Evolutionary conservation across 176 grass and related monocot species (phyloP).

Genomic region (Canna indica): DNA sequence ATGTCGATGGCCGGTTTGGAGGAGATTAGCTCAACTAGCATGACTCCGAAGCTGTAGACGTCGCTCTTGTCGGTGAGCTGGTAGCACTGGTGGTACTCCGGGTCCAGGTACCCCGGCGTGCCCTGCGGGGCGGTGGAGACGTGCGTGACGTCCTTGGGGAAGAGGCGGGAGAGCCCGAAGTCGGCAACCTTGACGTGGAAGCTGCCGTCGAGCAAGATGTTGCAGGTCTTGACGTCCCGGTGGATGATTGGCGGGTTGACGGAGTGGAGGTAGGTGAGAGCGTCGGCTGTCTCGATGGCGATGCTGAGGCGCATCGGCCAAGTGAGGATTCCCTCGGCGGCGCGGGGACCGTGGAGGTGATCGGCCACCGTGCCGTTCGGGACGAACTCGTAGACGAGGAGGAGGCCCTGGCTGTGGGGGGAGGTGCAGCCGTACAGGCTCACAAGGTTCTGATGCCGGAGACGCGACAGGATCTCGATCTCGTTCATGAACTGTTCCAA

Average conservation of each 20-base stretch:
- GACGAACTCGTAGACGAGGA: conserved; percentile 65
- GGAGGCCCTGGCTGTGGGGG: conserved; percentile 22
- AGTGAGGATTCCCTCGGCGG: not conserved
- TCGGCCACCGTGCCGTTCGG: conserved; percentile 56
- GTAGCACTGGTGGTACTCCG: conserved; percentile 38
- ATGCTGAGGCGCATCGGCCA: conserved; percentile 10
- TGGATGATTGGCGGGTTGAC: conserved; percentile 37
- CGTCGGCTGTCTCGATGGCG: conserved; percentile 42
- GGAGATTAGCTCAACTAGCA: conserved; percentile 46
- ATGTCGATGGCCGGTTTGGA: conserved; percentile 8
- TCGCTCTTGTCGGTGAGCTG: conserved; percentile 70
- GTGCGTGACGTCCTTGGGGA: conserved; percentile 33
- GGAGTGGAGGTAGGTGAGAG: conserved; percentile 40
- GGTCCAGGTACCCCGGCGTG: conserved; percentile 54
- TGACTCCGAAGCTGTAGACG: conserved; percentile 65
- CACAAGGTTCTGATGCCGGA: conserved; percentile 54
- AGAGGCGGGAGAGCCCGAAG: conserved; percentile 48
- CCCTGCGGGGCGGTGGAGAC: conserved; percentile 61
- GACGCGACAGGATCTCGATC: conserved; percentile 47
- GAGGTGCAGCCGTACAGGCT: conserved; percentile 50
- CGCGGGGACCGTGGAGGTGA: conserved; percentile 33
- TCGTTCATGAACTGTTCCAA: conserved; percentile 60
- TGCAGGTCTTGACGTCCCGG: conserved; percentile 56
- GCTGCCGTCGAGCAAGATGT: conserved; percentile 41
- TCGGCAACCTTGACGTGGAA: conserved; percentile 64